phyloP scores from a whole-genome alignment of 768 basidiomycete species.

The Panellus pusillus region DNA sequence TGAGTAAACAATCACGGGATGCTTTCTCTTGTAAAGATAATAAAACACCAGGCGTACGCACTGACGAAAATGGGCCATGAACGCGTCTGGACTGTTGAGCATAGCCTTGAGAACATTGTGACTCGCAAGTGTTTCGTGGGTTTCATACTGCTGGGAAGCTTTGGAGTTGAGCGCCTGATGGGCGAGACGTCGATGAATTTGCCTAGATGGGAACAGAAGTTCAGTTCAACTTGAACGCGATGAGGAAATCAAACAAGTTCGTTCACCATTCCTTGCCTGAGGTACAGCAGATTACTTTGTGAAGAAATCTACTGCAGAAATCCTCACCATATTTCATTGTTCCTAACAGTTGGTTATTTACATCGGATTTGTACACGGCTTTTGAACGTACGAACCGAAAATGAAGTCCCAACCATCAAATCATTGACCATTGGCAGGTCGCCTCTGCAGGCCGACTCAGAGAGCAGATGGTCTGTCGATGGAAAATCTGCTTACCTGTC shows the following conservation, averaged over 20 bases:
- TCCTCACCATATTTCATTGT: constrained; percentile 37
- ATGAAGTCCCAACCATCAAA: neutral
- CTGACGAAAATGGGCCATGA: too few species aligned
- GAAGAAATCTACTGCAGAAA: too few species aligned
- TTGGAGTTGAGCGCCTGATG: constrained; percentile 39
- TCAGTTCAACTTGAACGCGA: too few species aligned
- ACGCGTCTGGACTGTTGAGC: neutral
- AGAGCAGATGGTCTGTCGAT: neutral
- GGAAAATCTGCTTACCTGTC: constrained; percentile 28
- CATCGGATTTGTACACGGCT: neutral
- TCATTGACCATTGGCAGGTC: constrained; percentile 19
- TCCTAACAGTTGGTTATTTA: neutral
- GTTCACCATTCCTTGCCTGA: constrained; percentile 11
- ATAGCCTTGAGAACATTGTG: constrained; percentile 35
- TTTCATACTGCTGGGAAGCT: constrained; percentile 28
- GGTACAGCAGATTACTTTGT: neutral
- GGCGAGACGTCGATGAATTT: constrained; percentile 39
- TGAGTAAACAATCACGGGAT: constrained; percentile 19
- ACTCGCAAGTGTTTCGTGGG: constrained; percentile 32
- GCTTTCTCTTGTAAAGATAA: constrained; percentile 29
- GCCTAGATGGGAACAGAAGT: constrained; percentile 37
- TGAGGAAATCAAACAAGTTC: too few species aligned
- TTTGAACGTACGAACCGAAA: neutral
- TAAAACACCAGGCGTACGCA: too few species aligned
- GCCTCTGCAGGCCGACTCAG: constrained; percentile 21